These are phyloP conservation scores for Diaporthe australafricana DNA, from an alignment of 2,329 filamentous ascomycete species.

Conservation along the genomic window DNA sequence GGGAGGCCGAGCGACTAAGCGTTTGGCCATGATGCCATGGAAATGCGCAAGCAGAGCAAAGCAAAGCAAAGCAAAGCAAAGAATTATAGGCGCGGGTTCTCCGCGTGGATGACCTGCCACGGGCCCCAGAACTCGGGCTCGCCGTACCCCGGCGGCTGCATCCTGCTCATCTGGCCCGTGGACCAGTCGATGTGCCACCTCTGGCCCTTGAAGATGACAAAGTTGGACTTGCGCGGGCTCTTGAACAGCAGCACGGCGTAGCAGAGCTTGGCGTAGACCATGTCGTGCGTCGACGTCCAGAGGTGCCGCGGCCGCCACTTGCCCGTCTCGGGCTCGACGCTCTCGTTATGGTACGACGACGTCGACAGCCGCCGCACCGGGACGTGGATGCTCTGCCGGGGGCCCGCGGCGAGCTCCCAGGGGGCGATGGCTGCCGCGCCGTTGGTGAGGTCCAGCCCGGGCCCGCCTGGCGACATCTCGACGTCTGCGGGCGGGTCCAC, in stretches of 20 bases:
- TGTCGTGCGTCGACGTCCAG: conserved; percentile 67
- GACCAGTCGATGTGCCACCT: conserved; percentile 71
- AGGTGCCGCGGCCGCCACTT: conserved; percentile 68
- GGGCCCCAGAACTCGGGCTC: conserved; percentile 61
- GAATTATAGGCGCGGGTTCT: conserved; percentile 58
- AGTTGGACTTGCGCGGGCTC: conserved; percentile 68
- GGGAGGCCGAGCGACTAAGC: not conserved
- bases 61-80: not conserved
- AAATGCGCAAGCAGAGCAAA: not conserved
- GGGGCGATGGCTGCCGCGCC: conserved; percentile 26
- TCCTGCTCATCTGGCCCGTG: conserved; percentile 65
- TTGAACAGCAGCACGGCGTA: conserved; percentile 69
- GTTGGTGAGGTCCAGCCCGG: conserved; percentile 9
- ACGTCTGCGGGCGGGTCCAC: conserved; percentile 29
- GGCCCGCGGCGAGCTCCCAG: not conserved
- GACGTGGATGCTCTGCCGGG: not conserved
- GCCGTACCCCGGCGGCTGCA: conserved; percentile 65
- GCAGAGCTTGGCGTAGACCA: conserved; percentile 70
- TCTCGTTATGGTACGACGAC: conserved; percentile 58
- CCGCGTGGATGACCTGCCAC: conserved; percentile 62
- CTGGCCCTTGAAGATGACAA: conserved; percentile 67
- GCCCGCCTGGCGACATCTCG: conserved; percentile 39
- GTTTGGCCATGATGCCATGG: not conserved
- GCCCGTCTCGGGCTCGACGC: conserved; percentile 59
- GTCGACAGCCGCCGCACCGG: conserved; percentile 54